Evolutionary conservation across 495 filamentous ascomycete genomes (phyloP).

Genomic region (Aspergillus ostianus): DNA sequence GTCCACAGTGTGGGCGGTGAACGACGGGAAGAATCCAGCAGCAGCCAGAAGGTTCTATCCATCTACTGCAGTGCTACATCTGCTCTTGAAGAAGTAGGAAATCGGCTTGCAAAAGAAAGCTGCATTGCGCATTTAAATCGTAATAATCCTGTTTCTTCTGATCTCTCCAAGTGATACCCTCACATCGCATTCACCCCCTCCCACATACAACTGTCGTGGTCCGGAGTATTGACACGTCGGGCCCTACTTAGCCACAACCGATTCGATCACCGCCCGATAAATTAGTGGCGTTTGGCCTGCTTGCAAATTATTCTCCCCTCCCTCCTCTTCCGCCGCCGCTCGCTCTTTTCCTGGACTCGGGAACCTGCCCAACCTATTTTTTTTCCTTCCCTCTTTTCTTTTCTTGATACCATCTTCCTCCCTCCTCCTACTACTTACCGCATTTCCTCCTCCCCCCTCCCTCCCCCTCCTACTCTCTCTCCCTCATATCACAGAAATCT

Average conservation of each 20-base stretch:
- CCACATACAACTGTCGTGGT: too few relatives aligned
- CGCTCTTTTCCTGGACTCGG: slow-evolving; percentile 24
- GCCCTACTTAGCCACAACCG: slow-evolving; percentile 12
- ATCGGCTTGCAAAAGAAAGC: too few relatives aligned
- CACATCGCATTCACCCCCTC: too few relatives aligned
- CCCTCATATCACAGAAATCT: slow-evolving; percentile 18
- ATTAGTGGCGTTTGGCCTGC: slow-evolving; percentile 5
- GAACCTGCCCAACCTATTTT: slow-evolving; percentile 15
- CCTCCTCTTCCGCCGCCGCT: slow-evolving; percentile 27
- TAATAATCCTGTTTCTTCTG: too few relatives aligned
- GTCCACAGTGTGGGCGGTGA: slow-evolving; percentile 28
- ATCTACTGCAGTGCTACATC: not conserved
- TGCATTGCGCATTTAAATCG: too few relatives aligned
- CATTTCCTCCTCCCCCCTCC: slow-evolving; percentile 27
- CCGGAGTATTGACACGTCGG: too few relatives aligned
- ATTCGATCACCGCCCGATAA: slow-evolving; percentile 25
- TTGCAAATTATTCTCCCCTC: slow-evolving; percentile 42
- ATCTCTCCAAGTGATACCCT: too few relatives aligned
- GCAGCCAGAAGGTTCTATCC: slow-evolving; percentile 42
- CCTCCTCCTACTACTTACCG: slow-evolving; percentile 21
- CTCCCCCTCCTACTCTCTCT: slow-evolving; percentile 18
- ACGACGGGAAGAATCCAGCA: slow-evolving; percentile 27
- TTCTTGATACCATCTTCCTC: slow-evolving; percentile 25
- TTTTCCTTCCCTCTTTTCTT: slow-evolving; percentile 17
- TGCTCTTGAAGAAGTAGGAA: too few relatives aligned